Evolutionary conservation across 2,329 filamentous ascomycete genomes (phyloP).

Genomic region (Coniochaeta prunicola): DNA sequence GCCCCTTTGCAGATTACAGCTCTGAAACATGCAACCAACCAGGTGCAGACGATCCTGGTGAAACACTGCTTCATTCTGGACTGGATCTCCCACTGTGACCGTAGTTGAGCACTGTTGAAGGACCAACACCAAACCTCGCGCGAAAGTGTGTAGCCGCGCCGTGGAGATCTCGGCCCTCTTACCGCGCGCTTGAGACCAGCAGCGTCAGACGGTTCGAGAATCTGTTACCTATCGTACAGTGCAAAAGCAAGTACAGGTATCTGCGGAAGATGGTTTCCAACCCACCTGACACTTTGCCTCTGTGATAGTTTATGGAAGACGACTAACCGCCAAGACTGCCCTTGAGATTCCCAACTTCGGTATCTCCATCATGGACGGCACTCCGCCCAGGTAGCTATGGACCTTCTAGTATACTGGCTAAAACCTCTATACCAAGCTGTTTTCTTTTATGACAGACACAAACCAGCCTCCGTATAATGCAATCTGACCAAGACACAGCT

Average conservation of each 20-base stretch:
- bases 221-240: neutral
- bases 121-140: neutral
- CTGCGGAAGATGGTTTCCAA: neutral
- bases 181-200: neutral
- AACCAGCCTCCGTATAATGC: neutral
- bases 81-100: too few species aligned
- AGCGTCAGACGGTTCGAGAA: neutral
- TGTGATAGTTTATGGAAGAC: neutral
- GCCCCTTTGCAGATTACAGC: neutral
- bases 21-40: neutral
- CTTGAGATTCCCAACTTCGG: too few species aligned
- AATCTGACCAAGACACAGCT: neutral
- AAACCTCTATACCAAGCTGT: neutral
- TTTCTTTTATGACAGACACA: neutral
- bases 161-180: neutral
- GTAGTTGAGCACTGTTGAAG: neutral
- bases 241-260: neutral
- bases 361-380: too few species aligned
- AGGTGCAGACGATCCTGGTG: neutral
- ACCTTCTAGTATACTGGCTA: neutral
- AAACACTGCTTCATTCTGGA: neutral
- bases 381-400: neutral
- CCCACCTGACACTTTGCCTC: neutral
- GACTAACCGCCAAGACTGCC: neutral
- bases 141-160: neutral